Base-by-base conservation (phyloP, 169 alveolate genomes). In the Plasmodium gallinaceum region DNA sequence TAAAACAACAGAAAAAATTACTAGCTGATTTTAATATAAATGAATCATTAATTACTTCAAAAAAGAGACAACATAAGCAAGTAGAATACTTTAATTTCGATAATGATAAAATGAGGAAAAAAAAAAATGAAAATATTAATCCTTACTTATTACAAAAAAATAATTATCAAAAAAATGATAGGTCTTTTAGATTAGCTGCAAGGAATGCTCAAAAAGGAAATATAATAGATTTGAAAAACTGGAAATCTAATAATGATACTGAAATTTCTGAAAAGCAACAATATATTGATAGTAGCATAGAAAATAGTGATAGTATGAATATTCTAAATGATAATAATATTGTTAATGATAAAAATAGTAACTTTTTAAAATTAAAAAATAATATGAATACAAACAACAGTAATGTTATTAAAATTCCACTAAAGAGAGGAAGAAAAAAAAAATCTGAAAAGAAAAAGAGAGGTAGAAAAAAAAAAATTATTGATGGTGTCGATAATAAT, bases 401-500 rank as follows among this genome's bases (percentile, higher is more conserved):
- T 16, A 72, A 72, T 65, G 22, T 57, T 32, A 73, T 66, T 43
- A 86, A 72, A 26, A 46, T 72, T 0, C 87, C 92, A 2, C 57
- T 61, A 39, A 86, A 86, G 42, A 69, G 92, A 46, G 92, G 92
- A 14, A 62, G 92, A 16, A 86, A 86, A 52, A 86, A 86, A 62
- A 86, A 86, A 70, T 86, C 92, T 0, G 92, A 86, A 52, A 86
- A 86, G n/a, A 86, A 86, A 26, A 86, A 86, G 22, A 70, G 92
- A 58, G 92, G 92, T 16, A 48, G 92, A 7, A 86, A 86, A 54
- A 86, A 72, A 37, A 86, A 86, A 54, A 61, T 86, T 22, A 5
- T 71, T 0, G 16, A 48, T 0, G 52, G 70, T 8, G 76, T 42
- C 12, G 86, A 64, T 32, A 57, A 60, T 0, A 78, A 65, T 65